Evolutionary conservation across 2,329 filamentous ascomycete genomes (phyloP), one percentile per base, ranked within the genome.

Genomic region (Calonectria leucothoes): DNA sequence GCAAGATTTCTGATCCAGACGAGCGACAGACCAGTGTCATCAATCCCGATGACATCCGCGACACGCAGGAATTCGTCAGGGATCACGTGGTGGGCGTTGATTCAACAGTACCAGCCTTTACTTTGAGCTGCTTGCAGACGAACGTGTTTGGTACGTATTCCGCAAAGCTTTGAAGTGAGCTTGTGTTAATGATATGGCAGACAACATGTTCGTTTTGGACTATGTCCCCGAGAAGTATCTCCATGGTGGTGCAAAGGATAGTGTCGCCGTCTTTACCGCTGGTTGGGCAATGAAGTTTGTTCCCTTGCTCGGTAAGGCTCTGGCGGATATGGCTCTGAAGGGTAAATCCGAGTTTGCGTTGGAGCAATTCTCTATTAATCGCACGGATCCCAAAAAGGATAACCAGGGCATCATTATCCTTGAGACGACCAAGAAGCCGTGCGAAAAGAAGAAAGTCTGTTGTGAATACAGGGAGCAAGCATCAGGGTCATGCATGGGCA

Each of bases 211-310:
- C 45, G 75, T 77, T 10, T 23, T 77, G n/a, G 74, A 76, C 27
- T 76, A 75, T 14, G n/a, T 77, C 1, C 75, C 75, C 1, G 25
- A 77, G 20, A 29, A 75, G 10, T 75, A 77, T 7, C 49, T 77
- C 1, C 39, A 39, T 5, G 65, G 59, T 0, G 75, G 75, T 0
- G 23, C 65, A 0, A 49, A 77, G 42, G 73, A 77, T 27, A 76
- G 72, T n/a, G 29, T 76, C 12, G 68, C 65, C 0, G 35, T 76
- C 0, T 77, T 77, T 27, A 76, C 72, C 2, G 74, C 74, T 8
- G 75, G 72, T 0, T 76, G 74, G 75, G 75, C 75, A 2, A 77
- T 76, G 74, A 77, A 77, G 10, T 76, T 76, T 42, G 75, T 77
- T 23, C 75, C 75, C 2, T 67, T 72, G 11, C 68, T 77, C 0